Percentiles rank a stretch among this genome's conserved stretches.
phyloP scores from a whole-genome alignment of 495 filamentous ascomycete species.

The Penicillium bovifimosum region DNA sequence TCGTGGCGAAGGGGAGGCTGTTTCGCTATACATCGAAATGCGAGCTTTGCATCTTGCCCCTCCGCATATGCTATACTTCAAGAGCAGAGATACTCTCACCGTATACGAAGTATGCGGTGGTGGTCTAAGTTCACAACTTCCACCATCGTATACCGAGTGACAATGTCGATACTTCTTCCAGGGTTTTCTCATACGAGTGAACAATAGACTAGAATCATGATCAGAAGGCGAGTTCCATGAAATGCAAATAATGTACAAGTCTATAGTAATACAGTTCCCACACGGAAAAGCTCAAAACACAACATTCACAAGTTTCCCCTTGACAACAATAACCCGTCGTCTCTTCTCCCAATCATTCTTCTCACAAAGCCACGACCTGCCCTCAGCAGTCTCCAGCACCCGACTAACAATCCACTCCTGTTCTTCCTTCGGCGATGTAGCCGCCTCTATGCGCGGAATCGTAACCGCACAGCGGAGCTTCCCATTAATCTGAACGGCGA shows the following conservation, averaged over 20 bases:
- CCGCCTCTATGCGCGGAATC: slow-evolving; percentile 38
- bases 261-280: slow-evolving; percentile 1
- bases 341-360: slow-evolving; percentile 45
- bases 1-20: too few relatives aligned
- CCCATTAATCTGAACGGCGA: slow-evolving; percentile 73
- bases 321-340: slow-evolving; percentile 41
- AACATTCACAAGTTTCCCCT: slow-evolving; percentile 45
- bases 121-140: too few relatives aligned
- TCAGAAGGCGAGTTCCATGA: too few relatives aligned
- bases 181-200: too few relatives aligned
- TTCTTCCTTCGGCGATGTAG: slow-evolving; percentile 25
- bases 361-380: slow-evolving; percentile 41
- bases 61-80: too few relatives aligned
- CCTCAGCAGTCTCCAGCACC: slow-evolving; percentile 42
- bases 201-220: too few relatives aligned
- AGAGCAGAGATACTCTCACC: too few relatives aligned
- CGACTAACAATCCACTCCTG: slow-evolving; percentile 55
- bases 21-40: too few relatives aligned
- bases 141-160: too few relatives aligned
- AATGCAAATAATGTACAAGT: not conserved
- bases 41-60: too few relatives aligned
- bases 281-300: slow-evolving; percentile 33
- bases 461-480: slow-evolving; percentile 61
- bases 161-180: too few relatives aligned
- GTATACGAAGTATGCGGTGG: too few relatives aligned